These are phyloP conservation scores for Arachis monticola DNA, from an alignment of 331 rosid species.

Conservation along the genomic window DNA sequence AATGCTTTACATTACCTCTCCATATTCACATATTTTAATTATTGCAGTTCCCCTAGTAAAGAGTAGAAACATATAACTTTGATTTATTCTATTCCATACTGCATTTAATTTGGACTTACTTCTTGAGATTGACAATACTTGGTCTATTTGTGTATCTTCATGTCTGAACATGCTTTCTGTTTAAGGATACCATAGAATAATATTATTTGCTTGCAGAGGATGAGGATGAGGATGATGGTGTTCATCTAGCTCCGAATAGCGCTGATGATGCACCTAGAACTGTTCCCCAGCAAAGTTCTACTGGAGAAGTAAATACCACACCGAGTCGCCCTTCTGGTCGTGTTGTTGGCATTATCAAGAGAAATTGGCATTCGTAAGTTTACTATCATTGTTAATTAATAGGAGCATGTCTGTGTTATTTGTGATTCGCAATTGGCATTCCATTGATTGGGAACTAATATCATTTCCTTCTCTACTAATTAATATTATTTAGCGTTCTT, in stretches of 20 bases:
- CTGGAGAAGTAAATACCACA: conserved; percentile 51
- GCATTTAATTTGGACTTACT: conserved; percentile 12
- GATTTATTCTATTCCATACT: conserved; percentile 29
- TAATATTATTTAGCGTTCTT: background rate
- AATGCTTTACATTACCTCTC: conserved; percentile 1
- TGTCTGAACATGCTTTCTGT: conserved; percentile 23
- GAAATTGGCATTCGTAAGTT: conserved; percentile 99
- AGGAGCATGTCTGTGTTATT: conserved; percentile 23
- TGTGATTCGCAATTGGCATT: background rate
- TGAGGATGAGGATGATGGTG: conserved; percentile 78
- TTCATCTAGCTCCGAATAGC: conserved; percentile 88
- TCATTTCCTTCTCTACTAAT: conserved; percentile 10
- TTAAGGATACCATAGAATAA: conserved; percentile 21
- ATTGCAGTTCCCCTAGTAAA: no score
- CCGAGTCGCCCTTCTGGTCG: conserved; percentile 73
- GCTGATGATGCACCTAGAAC: conserved; percentile 94
- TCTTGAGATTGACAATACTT: conserved; percentile 35
- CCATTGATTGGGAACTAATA: conserved; percentile 21
- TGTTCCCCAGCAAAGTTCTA: conserved; percentile 55
- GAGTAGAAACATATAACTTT: conserved; percentile 12
- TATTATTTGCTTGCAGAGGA: conserved; percentile 69
- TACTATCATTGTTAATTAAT: conserved; percentile 4
- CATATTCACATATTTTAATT: conserved; percentile 11
- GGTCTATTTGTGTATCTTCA: conserved; percentile 16
- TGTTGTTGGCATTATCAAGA: conserved; percentile 88